These are phyloP conservation scores for Eremothecium gossypii DNA, from an alignment of 1,139 yeast species.

Conservation along the genomic window DNA sequence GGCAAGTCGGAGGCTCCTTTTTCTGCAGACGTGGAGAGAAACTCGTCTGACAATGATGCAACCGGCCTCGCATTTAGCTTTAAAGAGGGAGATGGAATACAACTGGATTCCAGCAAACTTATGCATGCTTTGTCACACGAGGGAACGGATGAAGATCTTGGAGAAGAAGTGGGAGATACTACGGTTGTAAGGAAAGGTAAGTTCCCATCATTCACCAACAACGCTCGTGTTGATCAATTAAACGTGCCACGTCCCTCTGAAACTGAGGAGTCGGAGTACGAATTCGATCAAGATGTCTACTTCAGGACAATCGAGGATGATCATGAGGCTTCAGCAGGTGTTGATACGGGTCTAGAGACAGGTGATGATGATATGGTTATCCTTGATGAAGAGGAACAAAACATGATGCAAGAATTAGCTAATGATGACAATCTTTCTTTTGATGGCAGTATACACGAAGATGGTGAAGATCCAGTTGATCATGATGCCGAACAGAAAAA, in stretches of 20 bases:
- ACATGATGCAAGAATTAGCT: slow-evolving; percentile 34
- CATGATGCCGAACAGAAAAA: slow-evolving; percentile 10
- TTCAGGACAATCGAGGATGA: slow-evolving; percentile 62
- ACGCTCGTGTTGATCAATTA: slow-evolving; percentile 35
- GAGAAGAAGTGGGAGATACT: slow-evolving; percentile 45
- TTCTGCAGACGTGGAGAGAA: slow-evolving; percentile 13
- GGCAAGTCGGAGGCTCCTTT: slow-evolving; percentile 5
- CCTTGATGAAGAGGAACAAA: slow-evolving; percentile 39
- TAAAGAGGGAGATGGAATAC: slow-evolving; percentile 31
- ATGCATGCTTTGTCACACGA: slow-evolving; percentile 8
- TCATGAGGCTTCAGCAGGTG: slow-evolving; percentile 35
- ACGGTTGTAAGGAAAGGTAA: slow-evolving; percentile 11
- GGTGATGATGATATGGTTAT: slow-evolving; percentile 46
- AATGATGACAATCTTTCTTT: slow-evolving; percentile 32
- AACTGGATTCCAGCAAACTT: slow-evolving; percentile 16
- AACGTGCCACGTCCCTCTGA: slow-evolving; percentile 29
- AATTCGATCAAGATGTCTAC: slow-evolving; percentile 63
- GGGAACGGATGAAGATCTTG: slow-evolving; percentile 51
- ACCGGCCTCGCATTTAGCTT: slow-evolving; percentile 53
- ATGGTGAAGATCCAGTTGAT: slow-evolving; percentile 23
- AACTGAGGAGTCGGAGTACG: slow-evolving; percentile 49
- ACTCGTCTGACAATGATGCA: slow-evolving; percentile 35
- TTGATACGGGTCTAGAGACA: slow-evolving; percentile 42
- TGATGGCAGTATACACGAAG: slow-evolving; percentile 28
- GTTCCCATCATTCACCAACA: slow-evolving; percentile 17